Evolutionary conservation across 371 early-diverging fungal species (phyloP).

Genomic region (Phascolomyces articulosus): DNA sequence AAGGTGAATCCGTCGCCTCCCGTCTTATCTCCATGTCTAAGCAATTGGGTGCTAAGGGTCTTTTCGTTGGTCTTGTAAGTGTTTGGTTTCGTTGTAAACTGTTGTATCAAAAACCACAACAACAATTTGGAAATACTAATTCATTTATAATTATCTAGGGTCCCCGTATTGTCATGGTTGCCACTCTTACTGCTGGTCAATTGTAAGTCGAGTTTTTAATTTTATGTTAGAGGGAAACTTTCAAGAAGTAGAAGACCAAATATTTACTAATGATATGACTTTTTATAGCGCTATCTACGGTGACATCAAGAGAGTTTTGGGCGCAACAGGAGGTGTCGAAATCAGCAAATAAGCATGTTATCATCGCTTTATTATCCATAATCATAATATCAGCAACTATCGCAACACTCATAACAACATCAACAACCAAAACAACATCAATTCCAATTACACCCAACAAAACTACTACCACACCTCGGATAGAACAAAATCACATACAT

Average conservation of each 20-base stretch:
- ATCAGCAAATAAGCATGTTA: slow-evolving; percentile 24
- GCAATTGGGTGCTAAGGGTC: slow-evolving; percentile 63
- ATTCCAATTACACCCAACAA: neutral
- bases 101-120: no score
- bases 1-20: slow-evolving; percentile 48
- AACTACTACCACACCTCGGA: neutral
- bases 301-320: slow-evolving; percentile 75
- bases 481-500: neutral
- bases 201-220: slow-evolving; percentile 22
- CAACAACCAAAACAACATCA: neutral
- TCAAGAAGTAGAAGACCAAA: no score
- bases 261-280: no score
- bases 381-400: neutral
- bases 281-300: slow-evolving; percentile 44
- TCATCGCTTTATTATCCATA: neutral
- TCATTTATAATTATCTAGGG: slow-evolving; percentile 10
- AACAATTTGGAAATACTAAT: neutral
- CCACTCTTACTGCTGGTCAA: slow-evolving; percentile 73
- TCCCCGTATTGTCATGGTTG: slow-evolving; percentile 79
- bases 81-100: slow-evolving; percentile 48
- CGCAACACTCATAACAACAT: neutral
- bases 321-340: slow-evolving; percentile 70
- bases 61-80: slow-evolving; percentile 41
- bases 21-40: slow-evolving; percentile 54
- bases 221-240: no score